Conservation (phyloP, 192 early-diverging fungal genomes). For the Glomus cerebriforme region DNA sequence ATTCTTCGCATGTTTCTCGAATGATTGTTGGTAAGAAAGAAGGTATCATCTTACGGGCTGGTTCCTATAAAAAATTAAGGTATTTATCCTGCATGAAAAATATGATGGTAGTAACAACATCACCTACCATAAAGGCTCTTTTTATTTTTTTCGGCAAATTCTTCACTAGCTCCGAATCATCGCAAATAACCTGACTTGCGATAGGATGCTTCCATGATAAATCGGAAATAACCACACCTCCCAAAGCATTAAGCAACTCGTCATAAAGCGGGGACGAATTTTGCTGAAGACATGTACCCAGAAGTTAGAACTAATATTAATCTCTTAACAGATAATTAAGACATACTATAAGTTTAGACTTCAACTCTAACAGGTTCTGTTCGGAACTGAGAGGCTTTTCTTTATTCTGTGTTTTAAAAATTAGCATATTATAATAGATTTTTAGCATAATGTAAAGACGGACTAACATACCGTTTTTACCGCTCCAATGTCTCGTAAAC, state of each 20-base stretch:
- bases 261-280: no score
- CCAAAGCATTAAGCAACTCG: no score
- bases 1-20: constrained; percentile 14
- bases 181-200: constrained; percentile 14
- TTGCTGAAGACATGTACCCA: no score
- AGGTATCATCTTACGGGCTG: constrained; percentile 17
- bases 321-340: constrained; percentile 2
- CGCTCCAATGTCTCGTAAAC: constrained; percentile 19
- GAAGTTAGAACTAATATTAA: constrained; percentile 2
- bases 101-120: constrained; percentile 7
- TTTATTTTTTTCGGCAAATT: background rate
- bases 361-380: no score
- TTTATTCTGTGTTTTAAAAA: constrained; percentile 12
- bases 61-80: constrained; percentile 18
- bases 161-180: constrained; percentile 8
- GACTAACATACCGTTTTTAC: constrained; percentile 16
- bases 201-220: constrained; percentile 13
- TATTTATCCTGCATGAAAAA: constrained; percentile 6
- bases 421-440: constrained; percentile 18
- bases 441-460: background rate
- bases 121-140: constrained; percentile 16
- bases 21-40: constrained; percentile 5
- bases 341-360: constrained; percentile 17
- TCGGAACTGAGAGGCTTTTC: constrained; percentile 9
- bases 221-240: no score